Conservation (phyloP, 2,329 filamentous ascomycete genomes). For the Chaetomiaceae sp. region DNA sequence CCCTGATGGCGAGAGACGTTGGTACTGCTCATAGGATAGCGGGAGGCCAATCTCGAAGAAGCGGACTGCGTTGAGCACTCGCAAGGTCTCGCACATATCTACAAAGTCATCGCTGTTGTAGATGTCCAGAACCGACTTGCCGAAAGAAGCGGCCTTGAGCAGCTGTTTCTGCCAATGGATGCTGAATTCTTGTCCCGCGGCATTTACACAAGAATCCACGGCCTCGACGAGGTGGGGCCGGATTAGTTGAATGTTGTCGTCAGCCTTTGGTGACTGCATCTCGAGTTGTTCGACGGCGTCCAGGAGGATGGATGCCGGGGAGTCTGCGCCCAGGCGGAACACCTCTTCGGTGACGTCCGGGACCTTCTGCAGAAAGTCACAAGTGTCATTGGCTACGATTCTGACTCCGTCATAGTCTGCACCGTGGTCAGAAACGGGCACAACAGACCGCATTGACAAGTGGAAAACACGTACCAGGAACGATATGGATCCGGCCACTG, state of each 20-base stretch:
- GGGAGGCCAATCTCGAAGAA: slow-evolving; percentile 89
- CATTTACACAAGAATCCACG: slow-evolving; percentile 88
- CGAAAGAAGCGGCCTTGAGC: slow-evolving; percentile 93
- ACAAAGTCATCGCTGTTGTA: slow-evolving; percentile 99
- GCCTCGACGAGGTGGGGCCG: slow-evolving; percentile 82
- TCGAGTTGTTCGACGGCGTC: slow-evolving; percentile 91
- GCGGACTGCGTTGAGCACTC: slow-evolving; percentile 86
- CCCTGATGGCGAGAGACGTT: slow-evolving; percentile 82
- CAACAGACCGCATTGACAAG: too few relatives aligned
- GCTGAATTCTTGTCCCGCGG: slow-evolving; percentile 87
- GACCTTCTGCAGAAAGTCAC: slow-evolving; percentile 94
- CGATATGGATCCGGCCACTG: slow-evolving; percentile 72
- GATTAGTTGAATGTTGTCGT: slow-evolving; percentile 96
- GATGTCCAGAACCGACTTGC: slow-evolving; percentile 92
- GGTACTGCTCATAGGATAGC: slow-evolving; percentile 88
- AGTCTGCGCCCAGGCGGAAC: slow-evolving; percentile 82
- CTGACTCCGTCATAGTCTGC: slow-evolving; percentile 77
- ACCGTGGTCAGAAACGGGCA: slow-evolving; percentile 3
- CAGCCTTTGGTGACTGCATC: slow-evolving; percentile 90
- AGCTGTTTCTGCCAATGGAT: slow-evolving; percentile 91
- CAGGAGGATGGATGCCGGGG: slow-evolving; percentile 84
- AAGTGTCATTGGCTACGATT: slow-evolving; percentile 86
- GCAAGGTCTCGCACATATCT: slow-evolving; percentile 91
- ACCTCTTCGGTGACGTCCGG: slow-evolving; percentile 82
- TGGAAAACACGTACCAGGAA: too few relatives aligned